A percentile compares a stretch with the other conserved stretches of the same genome.
phyloP scores from a whole-genome alignment of 805 yeast species.

The Kluyveromyces nonfermentans region DNA sequence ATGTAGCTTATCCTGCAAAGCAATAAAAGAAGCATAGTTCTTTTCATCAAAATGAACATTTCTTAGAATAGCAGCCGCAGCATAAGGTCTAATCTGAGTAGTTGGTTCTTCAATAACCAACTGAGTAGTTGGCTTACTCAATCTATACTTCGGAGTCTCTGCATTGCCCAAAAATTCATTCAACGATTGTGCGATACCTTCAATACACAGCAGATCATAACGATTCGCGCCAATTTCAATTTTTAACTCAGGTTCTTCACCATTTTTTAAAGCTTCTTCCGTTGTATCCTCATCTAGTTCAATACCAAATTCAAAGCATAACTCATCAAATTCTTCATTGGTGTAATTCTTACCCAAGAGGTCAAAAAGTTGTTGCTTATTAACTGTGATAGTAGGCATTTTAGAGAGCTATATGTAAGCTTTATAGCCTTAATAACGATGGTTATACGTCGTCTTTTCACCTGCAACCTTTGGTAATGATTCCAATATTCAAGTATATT shows the following conservation, averaged over 20 bases:
- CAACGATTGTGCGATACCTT: slow-evolving; percentile 93
- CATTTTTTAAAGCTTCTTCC: slow-evolving; percentile 36
- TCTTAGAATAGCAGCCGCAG: slow-evolving; percentile 90
- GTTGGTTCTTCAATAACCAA: slow-evolving; percentile 73
- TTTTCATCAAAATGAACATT: slow-evolving; percentile 73
- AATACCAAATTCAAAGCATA: slow-evolving; percentile 95
- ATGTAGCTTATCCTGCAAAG: slow-evolving; percentile 93
- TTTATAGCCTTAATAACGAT: background rate
- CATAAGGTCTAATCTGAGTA: slow-evolving; percentile 73
- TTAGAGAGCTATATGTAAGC: background rate
- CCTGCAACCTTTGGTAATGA: background rate
- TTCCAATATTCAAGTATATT: too few relatives aligned
- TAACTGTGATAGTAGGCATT: slow-evolving; percentile 97
- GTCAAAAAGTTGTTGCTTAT: slow-evolving; percentile 82
- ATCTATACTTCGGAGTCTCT: slow-evolving; percentile 55
- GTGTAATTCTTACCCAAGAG: slow-evolving; percentile 64
- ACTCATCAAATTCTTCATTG: slow-evolving; percentile 89
- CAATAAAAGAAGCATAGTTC: slow-evolving; percentile 87
- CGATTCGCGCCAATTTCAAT: slow-evolving; percentile 98
- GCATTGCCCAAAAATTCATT: slow-evolving; percentile 76
- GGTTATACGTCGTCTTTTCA: background rate
- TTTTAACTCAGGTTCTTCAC: slow-evolving; percentile 82
- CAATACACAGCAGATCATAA: slow-evolving; percentile 95
- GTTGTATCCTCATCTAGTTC: slow-evolving; percentile 97
- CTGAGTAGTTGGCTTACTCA: slow-evolving; percentile 52